Evolutionary conservation across 768 basidiomycete species (phyloP), one percentile per base, ranked within the genome.

Genomic region (Hericium coralloides): DNA sequence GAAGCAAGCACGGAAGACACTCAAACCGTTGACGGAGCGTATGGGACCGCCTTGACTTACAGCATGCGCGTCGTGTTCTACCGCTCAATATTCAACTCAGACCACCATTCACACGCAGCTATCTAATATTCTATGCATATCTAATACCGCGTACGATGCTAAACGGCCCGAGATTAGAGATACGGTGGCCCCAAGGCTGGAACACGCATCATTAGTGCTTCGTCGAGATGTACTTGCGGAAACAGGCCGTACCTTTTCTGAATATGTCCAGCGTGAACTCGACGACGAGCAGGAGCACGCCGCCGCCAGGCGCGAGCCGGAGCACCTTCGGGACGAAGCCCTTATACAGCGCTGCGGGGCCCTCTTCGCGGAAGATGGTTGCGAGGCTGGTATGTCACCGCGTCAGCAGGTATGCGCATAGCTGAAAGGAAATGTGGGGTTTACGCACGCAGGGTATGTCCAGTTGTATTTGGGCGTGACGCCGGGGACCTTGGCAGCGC

Each of bases 261-360:
- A 94, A 92, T 54, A 87, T 63, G 18, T 79, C 82, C 38, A 92
- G 70, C 2, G 89, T 91, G 59, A 89, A 84, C 70, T 94, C 92
- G n/a, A 95, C 92, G n/a, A 95, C 95, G 31, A 98, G 79, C 31
- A 98, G 74, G 36, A 98, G 72, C 12, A 98, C 86, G 69, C 95
- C 95, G 54, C 95, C 95, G 48, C 95, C 95, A 0, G 95, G 95
- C 14, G 94, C 95, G 31, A 98, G 79, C 60, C 95, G 82, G 47
- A 98, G 79, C 3, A 95, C 93, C 70, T 98, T 98, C 23, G 95
- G 95, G 17, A 89, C 76, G 71, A 98, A 98, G 37, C 95, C 93
- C 68, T 94, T 94, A 78, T 95, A 97, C 37, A 97, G 75, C 3
- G 93, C 92, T 3, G 72, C 81, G 2, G 85, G 67, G 25, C 93